Evolutionary conservation across 139 green algal species (phyloP).

Genomic region (Chlorella vulgaris): DNA sequence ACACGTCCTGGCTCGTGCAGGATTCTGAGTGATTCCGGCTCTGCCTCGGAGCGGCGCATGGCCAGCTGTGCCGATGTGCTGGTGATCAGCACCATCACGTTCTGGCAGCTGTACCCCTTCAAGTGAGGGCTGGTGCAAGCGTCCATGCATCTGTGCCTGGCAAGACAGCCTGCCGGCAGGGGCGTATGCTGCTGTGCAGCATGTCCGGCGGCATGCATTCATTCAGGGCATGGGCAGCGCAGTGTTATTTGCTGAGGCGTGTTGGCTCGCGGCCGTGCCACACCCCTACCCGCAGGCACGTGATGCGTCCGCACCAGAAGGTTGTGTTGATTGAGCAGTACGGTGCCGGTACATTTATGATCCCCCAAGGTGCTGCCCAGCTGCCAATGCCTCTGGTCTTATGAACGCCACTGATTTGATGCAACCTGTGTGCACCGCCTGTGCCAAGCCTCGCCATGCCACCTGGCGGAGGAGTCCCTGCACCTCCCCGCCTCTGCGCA

Average conservation of each 20-base stretch:
- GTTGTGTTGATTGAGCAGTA: constrained; percentile 28
- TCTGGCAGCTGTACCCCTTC: constrained; percentile 33
- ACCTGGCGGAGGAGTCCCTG: too few relatives aligned
- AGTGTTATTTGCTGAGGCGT: too few relatives aligned
- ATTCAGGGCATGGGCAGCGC: too few relatives aligned
- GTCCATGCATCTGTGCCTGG: background rate
- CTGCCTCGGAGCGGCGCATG: constrained; percentile 18
- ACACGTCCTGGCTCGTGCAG: background rate
- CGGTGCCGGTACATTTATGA: constrained; percentile 26
- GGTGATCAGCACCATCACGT: constrained; percentile 5
- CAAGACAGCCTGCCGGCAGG: background rate
- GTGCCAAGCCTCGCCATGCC: too few relatives aligned
- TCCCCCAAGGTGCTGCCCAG: background rate
- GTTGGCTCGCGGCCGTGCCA: too few relatives aligned
- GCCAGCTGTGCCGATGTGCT: constrained; percentile 15
- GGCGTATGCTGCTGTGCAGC: background rate
- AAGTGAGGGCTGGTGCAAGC: background rate
- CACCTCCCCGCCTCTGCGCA: too few relatives aligned
- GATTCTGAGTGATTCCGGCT: constrained; percentile 5
- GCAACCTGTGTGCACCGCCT: background rate
- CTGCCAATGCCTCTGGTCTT: too few relatives aligned
- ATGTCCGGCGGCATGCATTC: background rate
- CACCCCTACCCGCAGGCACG: background rate
- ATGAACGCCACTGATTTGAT: too few relatives aligned
- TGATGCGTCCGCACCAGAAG: constrained; percentile 12